These are phyloP conservation scores for Arachis hypogaea DNA, from an alignment of 306 rosid species.

Conservation along the genomic window DNA sequence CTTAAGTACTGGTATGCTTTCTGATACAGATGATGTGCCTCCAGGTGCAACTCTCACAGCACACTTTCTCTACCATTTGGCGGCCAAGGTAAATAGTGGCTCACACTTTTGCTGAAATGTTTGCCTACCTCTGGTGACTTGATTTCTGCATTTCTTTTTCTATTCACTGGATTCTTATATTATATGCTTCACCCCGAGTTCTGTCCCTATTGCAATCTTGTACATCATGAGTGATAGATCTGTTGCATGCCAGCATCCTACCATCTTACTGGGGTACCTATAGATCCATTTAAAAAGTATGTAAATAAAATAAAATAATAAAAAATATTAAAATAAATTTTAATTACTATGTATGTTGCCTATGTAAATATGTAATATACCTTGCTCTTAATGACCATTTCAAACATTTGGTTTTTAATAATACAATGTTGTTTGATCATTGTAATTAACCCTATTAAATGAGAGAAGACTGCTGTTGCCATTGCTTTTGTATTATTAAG, in stretches of 20 bases:
- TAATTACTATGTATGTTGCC: background rate
- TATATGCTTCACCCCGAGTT: constrained; percentile 7
- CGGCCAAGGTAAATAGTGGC: constrained; percentile 70
- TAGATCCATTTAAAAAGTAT: too few relatives aligned
- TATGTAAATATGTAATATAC: background rate
- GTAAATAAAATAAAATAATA: too few relatives aligned
- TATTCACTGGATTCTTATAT: constrained; percentile 16
- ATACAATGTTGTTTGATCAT: background rate
- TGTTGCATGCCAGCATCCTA: constrained; percentile 24
- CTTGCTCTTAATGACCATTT: constrained; percentile 15
- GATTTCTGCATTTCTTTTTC: background rate
- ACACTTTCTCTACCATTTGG: constrained; percentile 87
- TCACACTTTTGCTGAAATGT: constrained; percentile 35
- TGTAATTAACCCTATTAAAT: constrained; percentile 9
- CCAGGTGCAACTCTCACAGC: constrained; percentile 91
- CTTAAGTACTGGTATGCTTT: constrained; percentile 68
- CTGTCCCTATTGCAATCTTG: constrained; percentile 23
- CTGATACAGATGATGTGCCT: constrained; percentile 88
- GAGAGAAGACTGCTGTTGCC: constrained; percentile 1
- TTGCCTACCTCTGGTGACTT: constrained; percentile 24
- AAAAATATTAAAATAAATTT: constrained; percentile 20
- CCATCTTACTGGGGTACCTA: background rate
- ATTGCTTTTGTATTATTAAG: constrained; percentile 17
- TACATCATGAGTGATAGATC: constrained; percentile 18
- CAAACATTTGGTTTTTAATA: constrained; percentile 5